Percentiles rank a stretch among this genome's conserved stretches.
Conservation (phyloP, 345 rosid species). For the Rhodamnia rubescens region DNA sequence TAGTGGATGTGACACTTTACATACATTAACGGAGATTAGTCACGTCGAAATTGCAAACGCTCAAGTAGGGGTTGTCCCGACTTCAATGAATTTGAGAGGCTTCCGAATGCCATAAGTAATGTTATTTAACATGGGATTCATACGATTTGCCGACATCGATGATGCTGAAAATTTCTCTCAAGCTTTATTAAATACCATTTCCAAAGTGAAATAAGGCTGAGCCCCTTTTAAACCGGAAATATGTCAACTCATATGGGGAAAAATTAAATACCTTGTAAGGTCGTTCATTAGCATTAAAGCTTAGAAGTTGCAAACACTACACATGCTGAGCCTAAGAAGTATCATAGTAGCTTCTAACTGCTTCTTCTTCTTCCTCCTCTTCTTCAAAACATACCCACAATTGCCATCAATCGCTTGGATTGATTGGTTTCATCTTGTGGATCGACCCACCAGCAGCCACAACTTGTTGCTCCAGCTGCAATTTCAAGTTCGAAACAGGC, state of each 20-base stretch:
- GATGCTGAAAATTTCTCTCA: not conserved
- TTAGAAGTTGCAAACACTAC: not conserved
- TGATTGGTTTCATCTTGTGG: slow-evolving; percentile 10
- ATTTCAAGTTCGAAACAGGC: not conserved
- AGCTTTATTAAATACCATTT: not conserved
- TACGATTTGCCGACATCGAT: not conserved
- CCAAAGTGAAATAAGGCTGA: not conserved
- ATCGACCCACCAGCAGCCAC: slow-evolving; percentile 79
- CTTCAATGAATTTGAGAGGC: not conserved
- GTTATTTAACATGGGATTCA: not conserved
- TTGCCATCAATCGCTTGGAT: not conserved
- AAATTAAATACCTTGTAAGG: not conserved
- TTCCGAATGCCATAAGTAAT: not conserved
- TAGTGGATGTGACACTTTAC: not conserved
- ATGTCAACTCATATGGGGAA: not conserved
- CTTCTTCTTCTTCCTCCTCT: not conserved
- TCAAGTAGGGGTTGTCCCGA: not conserved
- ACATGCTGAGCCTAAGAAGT: not conserved
- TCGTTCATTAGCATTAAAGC: not conserved
- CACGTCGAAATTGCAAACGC: not conserved
- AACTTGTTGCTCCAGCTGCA: slow-evolving; percentile 83
- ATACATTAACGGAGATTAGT: not conserved
- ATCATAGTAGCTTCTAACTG: not conserved
- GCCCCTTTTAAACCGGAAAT: not conserved
- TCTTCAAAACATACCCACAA: not conserved